Evolutionary conservation across 2,329 filamentous ascomycete genomes (phyloP), one percentile per base, ranked within the genome.

Genomic region (Penicillium sp.): DNA sequence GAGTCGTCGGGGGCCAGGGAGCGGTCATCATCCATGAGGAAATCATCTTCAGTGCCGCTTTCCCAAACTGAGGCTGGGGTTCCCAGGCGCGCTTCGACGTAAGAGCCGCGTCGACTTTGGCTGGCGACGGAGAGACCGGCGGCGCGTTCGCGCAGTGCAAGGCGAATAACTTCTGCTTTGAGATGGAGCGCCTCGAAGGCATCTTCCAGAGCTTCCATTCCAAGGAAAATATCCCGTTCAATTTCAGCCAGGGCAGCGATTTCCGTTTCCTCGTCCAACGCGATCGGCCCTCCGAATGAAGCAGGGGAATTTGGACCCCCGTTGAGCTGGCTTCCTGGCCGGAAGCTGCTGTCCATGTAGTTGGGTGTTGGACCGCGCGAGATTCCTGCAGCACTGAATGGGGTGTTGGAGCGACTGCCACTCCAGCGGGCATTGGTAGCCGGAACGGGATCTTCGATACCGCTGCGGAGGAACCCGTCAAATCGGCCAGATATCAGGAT

Each of bases 161-260:
- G 88, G 5, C 94, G 89, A 17, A 97, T 91, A 19, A 84, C 78
- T 79, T 97, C 93, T 1, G 94, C 94, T 72, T 89, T 90, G 68
- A 88, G 86, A 74, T 98, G 94, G n/a, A 98, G 83, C 30, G 87
- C 88, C 79, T 98, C 94, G 70, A 98, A 97, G 0, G 93, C 93
- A 73, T 97, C 92, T 77, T 98, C 94, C 26, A 98, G 85, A 0
- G 88, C 89, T 79, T 98, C 94, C 94, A 98, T 98, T 64, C 93
- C 92, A 37, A 88, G 85, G 78, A 94, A 97, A 61, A 98, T 96
- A 72, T 97, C 92, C 7, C 93, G 88, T 78, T 98, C 94, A 42
- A 97, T 89, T 78, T 97, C 94, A 8, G 92, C 92, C 6, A 97
- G 84, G 1, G 91, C 91, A 0, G 91, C 91, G 71, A 97, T 93